A percentile compares a stretch with the other conserved stretches of the same genome.
phyloP scores from a whole-genome alignment of 2,329 filamentous ascomycete species.

The Pyrenophora teres region DNA sequence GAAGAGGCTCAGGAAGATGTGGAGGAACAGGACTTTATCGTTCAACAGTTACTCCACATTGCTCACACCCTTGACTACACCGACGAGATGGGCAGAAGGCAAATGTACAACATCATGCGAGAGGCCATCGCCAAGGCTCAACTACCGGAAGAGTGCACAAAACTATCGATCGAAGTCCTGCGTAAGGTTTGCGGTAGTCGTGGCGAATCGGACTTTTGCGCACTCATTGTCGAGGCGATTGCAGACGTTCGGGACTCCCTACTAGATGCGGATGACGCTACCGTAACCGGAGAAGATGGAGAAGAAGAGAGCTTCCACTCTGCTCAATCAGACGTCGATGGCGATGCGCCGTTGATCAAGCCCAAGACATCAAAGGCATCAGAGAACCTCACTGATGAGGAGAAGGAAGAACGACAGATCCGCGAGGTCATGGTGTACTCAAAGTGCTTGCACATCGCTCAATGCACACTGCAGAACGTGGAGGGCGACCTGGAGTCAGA shows the following conservation, averaged over 20 bases:
- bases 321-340: constrained; percentile 81
- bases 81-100: constrained; percentile 92
- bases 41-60: constrained; percentile 93
- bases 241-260: constrained; percentile 97
- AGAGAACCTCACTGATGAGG: constrained; percentile 54
- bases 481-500: constrained; percentile 86
- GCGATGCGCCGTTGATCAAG: constrained; percentile 56
- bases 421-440: constrained; percentile 95
- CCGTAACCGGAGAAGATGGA: constrained; percentile 52
- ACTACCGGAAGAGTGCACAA: constrained; percentile 89
- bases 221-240: constrained; percentile 86
- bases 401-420: constrained; percentile 72
- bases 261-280: constrained; percentile 65
- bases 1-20: constrained; percentile 78
- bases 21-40: constrained; percentile 90
- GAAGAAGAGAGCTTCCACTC: constrained; percentile 92
- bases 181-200: constrained; percentile 80
- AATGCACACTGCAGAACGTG: constrained; percentile 96
- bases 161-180: constrained; percentile 80
- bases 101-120: constrained; percentile 91
- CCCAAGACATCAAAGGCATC: constrained; percentile 39
- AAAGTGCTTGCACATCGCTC: constrained; percentile 96
- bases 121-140: constrained; percentile 84
- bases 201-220: constrained; percentile 82
- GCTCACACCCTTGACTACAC: constrained; percentile 91